Evolutionary conservation across 2,329 filamentous ascomycete genomes (phyloP), one percentile per base, ranked within the genome.

Genomic region (Neophaeococcomyces aloes): DNA sequence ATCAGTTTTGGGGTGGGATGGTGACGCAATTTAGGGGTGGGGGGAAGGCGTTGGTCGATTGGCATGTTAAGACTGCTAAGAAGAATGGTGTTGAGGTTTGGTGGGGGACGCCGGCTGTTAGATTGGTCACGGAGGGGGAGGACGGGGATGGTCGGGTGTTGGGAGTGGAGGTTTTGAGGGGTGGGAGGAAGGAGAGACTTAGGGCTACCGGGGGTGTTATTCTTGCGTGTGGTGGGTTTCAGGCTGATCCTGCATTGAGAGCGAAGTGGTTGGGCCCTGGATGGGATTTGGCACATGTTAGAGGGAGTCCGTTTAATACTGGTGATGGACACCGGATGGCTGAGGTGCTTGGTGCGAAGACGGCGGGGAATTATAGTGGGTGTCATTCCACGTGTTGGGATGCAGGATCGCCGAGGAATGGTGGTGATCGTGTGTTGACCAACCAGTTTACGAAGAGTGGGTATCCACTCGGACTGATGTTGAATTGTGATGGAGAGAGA

Each of bases 391-490:
- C 75, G 0, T 72, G 72, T 3, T 83, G 79, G 79, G 79, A 83
- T 53, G 76, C 75, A 1, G 71, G 80, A 53, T 71, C 78, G 0
- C 67, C 72, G 0, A 57, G 68, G 0, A 56, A 75, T 48, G 62
- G 63, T 0, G 79, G 79, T 3, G 72, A 81, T 50, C 67, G 75
- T 2, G 61, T 61, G n/a, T 60, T 75, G 2, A 78, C 78, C 3
- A 83, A 83, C 53, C 72, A 81, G 56, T 81, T 72, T 54, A 83
- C 79, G 5, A 83, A 83, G 55, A 79, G 74, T 1, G 79, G 79
- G 1, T 83, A 83, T 51, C 78, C 79, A 0, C 63, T 83, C 0
- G 79, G 79, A 0, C 51, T 83, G 10, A 82, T 81, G 72, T 45
- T 83, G 13, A 83, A 83, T 52, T 57, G 59, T 0, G 54, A 70